Evolutionary conservation across 345 rosid genomes (phyloP), one percentile per base, ranked within the genome.

Genomic region (Hypericum perforatum): DNA sequence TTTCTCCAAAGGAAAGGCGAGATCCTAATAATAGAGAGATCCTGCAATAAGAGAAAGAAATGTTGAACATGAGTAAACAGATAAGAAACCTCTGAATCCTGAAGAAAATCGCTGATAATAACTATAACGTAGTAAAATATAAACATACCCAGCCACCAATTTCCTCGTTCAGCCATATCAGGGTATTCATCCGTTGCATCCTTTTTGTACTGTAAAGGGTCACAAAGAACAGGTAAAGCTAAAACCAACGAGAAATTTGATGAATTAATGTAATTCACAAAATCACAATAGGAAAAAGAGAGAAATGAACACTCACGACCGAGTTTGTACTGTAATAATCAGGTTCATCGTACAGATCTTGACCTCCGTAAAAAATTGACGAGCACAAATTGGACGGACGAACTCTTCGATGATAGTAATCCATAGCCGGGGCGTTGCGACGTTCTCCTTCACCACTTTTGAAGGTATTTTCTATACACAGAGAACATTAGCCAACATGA

Each of bases 111-210:
- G 9, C 53, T 9, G 6, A 7, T 5, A 13, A 12, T 8, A 11
- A 11, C 40, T 5, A 15, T 0, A 52, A 8, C 15, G 5, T 52
- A 38, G 40, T 10, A 32, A n/a, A n/a, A 59, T 11, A 38, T 8
- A 41, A 41, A 1, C 64, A 65, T 77, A 83, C 97, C 97, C 78
- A 86, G 78, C 97, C 97, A 90, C 97, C 97, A 90, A 51, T 90
- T 84, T 63, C 95, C 97, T 66, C 95, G 84, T 8, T 88, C 80
- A 52, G 94, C 95, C 59, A 72, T 70, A 54, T 79, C 95, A 0
- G 91, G 57, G 49, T 90, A 95, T 70, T 90, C 97, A 68, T 80
- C 90, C 6, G 74, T 69, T 7, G 76, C 74, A 8, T 86, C 95
- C 58, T 75, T 79, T 74, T 76, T 81, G 46, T 62, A 50, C 94